These are phyloP conservation scores for Lasiosphaeris hirsuta DNA, from an alignment of 495 filamentous ascomycete species.

Conservation along the genomic window DNA sequence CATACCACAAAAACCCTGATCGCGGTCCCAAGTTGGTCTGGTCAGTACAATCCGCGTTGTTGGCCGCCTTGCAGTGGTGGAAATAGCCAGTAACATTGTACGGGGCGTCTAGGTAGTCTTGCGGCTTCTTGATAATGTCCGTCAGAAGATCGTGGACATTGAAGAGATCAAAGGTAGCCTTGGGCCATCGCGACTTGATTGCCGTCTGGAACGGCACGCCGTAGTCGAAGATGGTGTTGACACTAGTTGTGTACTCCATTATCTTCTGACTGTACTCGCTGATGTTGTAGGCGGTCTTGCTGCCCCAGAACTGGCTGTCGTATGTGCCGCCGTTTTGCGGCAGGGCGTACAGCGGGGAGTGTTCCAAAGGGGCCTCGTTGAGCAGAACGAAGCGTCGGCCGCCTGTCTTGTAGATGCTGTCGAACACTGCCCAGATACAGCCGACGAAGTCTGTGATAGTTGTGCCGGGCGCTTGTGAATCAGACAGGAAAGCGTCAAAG, in stretches of 20 bases:
- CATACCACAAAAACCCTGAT: slow-evolving; percentile 50
- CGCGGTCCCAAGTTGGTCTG: slow-evolving; percentile 30
- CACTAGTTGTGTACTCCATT: slow-evolving; percentile 54
- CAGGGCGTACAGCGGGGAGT: slow-evolving; percentile 57
- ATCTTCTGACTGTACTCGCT: slow-evolving; percentile 52
- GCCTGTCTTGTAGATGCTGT: slow-evolving; percentile 59
- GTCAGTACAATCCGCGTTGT: slow-evolving; percentile 23
- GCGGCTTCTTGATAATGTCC: slow-evolving; percentile 60
- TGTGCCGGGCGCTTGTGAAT: slow-evolving; percentile 54
- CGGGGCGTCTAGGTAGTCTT: slow-evolving; percentile 56
- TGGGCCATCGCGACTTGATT: slow-evolving; percentile 54
- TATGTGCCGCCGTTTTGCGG: slow-evolving; percentile 47
- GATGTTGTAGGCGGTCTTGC: slow-evolving; percentile 52
- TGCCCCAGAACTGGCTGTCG: slow-evolving; percentile 55
- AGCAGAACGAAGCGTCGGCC: slow-evolving; percentile 67
- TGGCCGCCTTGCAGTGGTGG: slow-evolving; percentile 46
- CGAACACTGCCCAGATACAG: slow-evolving; percentile 60
- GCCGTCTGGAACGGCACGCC: slow-evolving; percentile 54
- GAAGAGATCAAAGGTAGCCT: slow-evolving; percentile 59
- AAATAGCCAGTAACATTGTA: slow-evolving; percentile 60
- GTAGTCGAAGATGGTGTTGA: slow-evolving; percentile 62
- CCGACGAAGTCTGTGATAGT: slow-evolving; percentile 60
- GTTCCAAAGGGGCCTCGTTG: slow-evolving; percentile 61
- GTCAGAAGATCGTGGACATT: slow-evolving; percentile 60
- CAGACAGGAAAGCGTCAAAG: slow-evolving; percentile 56